Conservation (phyloP, 768 basidiomycete species). For the Daedaleopsis sinensis region DNA sequence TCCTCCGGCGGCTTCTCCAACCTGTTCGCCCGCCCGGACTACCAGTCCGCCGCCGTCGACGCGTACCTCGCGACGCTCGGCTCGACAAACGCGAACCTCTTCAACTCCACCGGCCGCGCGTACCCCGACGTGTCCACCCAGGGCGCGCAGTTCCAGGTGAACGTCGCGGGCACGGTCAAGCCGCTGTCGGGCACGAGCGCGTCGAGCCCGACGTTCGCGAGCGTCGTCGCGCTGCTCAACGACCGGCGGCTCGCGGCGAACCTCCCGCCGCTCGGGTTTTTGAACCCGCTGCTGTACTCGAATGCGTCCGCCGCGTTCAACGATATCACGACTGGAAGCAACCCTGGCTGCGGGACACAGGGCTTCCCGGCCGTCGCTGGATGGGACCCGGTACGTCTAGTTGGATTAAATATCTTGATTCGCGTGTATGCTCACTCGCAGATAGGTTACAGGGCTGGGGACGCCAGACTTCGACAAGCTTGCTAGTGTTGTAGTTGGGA, state of each 20-base stretch:
- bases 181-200: constrained; percentile 35
- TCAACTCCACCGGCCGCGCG: constrained; percentile 40
- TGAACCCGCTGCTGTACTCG: constrained; percentile 40
- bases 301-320: constrained; percentile 29
- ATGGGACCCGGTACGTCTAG: constrained; percentile 34
- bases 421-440: not conserved
- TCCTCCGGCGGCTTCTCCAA: constrained; percentile 41
- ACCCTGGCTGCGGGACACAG: constrained; percentile 28
- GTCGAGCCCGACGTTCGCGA: constrained; percentile 38
- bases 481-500: not conserved
- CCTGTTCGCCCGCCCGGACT: constrained; percentile 33
- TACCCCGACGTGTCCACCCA: constrained; percentile 51
- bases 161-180: constrained; percentile 14
- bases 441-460: not conserved
- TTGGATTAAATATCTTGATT: not conserved
- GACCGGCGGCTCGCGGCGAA: constrained; percentile 31
- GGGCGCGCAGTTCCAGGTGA: constrained; percentile 33
- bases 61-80: constrained; percentile 39
- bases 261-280: constrained; percentile 34
- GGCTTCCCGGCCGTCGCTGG: constrained; percentile 34
- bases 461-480: not conserved
- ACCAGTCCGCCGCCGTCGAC: constrained; percentile 41
- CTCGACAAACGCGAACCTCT: constrained; percentile 30
- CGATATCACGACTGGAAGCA: constrained; percentile 38
- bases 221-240: constrained; percentile 37